A percentile compares a stretch with the other conserved stretches of the same genome.
phyloP scores from a whole-genome alignment of 352 stramenopile species.

The Globisporangium cylindrosporum region DNA sequence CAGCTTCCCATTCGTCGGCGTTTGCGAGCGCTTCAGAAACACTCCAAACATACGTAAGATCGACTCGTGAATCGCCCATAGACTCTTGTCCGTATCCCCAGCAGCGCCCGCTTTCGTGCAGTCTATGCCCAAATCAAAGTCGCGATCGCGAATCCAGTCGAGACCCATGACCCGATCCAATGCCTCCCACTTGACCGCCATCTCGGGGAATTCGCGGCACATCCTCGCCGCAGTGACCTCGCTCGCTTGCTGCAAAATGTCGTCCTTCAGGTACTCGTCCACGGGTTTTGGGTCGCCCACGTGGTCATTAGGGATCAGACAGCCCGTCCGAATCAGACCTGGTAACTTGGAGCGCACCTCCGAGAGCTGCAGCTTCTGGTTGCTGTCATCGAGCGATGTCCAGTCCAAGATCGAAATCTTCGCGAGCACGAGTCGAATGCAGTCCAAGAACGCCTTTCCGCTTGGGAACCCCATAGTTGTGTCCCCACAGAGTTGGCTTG shows the following conservation, averaged over 20 bases:
- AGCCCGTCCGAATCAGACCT: conserved; percentile 44
- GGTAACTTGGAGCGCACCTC: conserved; percentile 48
- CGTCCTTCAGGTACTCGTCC: conserved; percentile 27
- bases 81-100: conserved; percentile 6
- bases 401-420: conserved; percentile 81
- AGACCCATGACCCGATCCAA: conserved; percentile 20
- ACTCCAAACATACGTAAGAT: conserved; percentile 31
- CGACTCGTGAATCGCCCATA: conserved; percentile 18
- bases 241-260: conserved; percentile 24
- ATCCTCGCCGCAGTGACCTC: conserved; percentile 30
- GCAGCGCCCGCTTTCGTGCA: conserved; percentile 13
- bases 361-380: conserved; percentile 44
- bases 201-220: conserved; percentile 25
- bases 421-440: conserved; percentile 59
- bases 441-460: conserved; percentile 60
- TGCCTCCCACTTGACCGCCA: conserved; percentile 35
- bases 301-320: conserved; percentile 28
- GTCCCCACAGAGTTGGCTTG: conserved; percentile 26
- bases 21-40: conserved; percentile 23
- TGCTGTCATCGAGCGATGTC: conserved; percentile 62
- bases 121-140: conserved; percentile 49
- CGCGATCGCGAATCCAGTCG: conserved; percentile 31
- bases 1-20: conserved; percentile 18
- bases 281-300: conserved; percentile 19
- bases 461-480: conserved; percentile 31